These are phyloP conservation scores for Ogataea methanolica DNA, from an alignment of 805 yeast species.

Conservation along the genomic window DNA sequence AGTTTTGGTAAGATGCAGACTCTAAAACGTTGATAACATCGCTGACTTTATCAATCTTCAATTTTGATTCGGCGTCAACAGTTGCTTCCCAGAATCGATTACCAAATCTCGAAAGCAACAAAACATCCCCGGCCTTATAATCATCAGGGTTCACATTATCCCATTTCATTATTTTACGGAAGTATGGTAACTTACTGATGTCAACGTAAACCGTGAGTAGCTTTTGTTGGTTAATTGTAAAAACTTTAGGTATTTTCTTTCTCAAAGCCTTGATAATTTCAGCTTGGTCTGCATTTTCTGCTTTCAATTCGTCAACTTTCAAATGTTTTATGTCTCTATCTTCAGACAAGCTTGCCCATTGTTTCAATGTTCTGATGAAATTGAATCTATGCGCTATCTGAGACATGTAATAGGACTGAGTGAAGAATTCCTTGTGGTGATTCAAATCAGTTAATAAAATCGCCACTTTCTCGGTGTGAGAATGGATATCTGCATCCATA, in stretches of 20 bases:
- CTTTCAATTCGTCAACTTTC: slow-evolving; percentile 40
- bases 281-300: slow-evolving; percentile 37
- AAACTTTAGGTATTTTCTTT: slow-evolving; percentile 43
- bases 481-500: slow-evolving; percentile 18
- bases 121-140: slow-evolving; percentile 49
- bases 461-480: slow-evolving; percentile 41
- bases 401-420: slow-evolving; percentile 28
- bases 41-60: slow-evolving; percentile 7
- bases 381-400: slow-evolving; percentile 44
- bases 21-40: slow-evolving; percentile 9
- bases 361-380: slow-evolving; percentile 32
- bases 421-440: slow-evolving; percentile 23
- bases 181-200: slow-evolving; percentile 27
- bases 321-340: slow-evolving; percentile 35
- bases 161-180: slow-evolving; percentile 31
- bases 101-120: slow-evolving; percentile 42
- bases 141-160: slow-evolving; percentile 28
- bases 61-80: slow-evolving; percentile 2
- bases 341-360: slow-evolving; percentile 30
- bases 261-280: slow-evolving; percentile 46
- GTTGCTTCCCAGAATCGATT: slow-evolving; percentile 20
- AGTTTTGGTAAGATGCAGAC: slow-evolving; percentile 5
- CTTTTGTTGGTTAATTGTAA: slow-evolving; percentile 27
- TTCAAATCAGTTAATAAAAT: slow-evolving; percentile 43
- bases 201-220: slow-evolving; percentile 47